A percentile compares a stretch with the other conserved stretches of the same genome.
phyloP scores from a whole-genome alignment of 345 rosid genomes.

The Sonneratia alba region DNA sequence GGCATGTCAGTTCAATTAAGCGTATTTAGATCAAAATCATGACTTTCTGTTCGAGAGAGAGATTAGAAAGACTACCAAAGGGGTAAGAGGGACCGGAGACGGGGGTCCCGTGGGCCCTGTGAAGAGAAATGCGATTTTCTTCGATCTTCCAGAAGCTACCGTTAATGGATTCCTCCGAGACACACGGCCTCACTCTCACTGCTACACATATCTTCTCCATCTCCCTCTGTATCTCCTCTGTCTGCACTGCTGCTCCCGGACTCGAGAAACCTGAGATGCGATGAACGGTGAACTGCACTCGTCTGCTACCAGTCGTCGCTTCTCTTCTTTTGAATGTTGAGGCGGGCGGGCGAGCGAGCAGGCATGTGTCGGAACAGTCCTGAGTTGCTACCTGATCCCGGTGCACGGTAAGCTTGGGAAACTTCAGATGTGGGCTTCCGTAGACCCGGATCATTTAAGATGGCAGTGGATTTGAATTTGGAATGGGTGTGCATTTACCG shows the following conservation, averaged over 20 bases:
- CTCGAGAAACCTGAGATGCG: background rate
- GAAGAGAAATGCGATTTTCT: conserved; percentile 75
- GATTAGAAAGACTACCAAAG: conserved; percentile 39
- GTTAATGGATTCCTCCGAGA: conserved; percentile 21
- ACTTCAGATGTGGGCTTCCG: background rate
- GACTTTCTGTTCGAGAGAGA: background rate
- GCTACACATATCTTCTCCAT: conserved; percentile 98
- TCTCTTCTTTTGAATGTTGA: background rate
- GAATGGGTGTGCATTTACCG: background rate
- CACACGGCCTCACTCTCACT: conserved; percentile 61
- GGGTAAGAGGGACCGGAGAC: conserved; percentile 54
- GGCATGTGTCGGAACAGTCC: background rate
- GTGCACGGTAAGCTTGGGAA: no score
- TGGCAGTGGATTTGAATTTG: background rate
- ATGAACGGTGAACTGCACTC: background rate
- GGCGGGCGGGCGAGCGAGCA: no score
- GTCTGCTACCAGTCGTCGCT: background rate
- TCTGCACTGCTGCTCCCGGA: background rate
- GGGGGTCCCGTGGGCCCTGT: conserved; percentile 56
- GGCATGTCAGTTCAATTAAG: background rate
- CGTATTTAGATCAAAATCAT: background rate
- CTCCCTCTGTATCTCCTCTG: background rate
- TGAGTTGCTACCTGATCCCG: no score
- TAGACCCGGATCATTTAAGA: background rate
- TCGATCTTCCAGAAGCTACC: conserved; percentile 50